These are phyloP conservation scores for Salvia splendens DNA, from an alignment of 257 asterid genomes.

Conservation along the genomic window DNA sequence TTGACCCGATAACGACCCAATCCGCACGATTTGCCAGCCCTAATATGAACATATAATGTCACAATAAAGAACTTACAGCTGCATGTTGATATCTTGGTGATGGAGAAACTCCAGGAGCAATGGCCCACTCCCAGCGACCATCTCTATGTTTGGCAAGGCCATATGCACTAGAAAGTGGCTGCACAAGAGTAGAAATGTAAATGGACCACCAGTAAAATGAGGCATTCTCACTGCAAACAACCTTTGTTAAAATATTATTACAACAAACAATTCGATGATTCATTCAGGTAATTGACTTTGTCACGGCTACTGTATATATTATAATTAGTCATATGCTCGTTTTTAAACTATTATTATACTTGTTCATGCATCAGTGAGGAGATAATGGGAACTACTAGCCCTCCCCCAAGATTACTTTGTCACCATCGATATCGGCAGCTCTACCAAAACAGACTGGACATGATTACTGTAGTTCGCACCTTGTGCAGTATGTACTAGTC, in stretches of 20 bases:
- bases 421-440: background rate
- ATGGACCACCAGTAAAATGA: slow-evolving; percentile 17
- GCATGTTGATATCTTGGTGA: slow-evolving; percentile 99
- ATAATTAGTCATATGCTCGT: background rate
- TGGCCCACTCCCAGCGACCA: slow-evolving; percentile 99
- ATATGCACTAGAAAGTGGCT: slow-evolving; percentile 97
- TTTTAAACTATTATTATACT: slow-evolving; percentile 16
- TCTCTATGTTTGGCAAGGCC: slow-evolving; percentile 99
- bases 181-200: slow-evolving; percentile 35
- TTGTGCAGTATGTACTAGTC: background rate
- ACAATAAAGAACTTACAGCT: slow-evolving; percentile 60
- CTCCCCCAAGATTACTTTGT: background rate
- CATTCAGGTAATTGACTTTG: slow-evolving; percentile 1
- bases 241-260: slow-evolving; percentile 15
- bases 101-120: slow-evolving; percentile 99
- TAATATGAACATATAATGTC: slow-evolving; percentile 12
- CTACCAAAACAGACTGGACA: background rate
- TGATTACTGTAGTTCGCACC: background rate
- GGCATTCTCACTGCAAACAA: slow-evolving; percentile 11
- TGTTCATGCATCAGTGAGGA: slow-evolving; percentile 19
- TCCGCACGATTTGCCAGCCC: no score
- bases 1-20: no score
- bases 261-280: slow-evolving; percentile 10
- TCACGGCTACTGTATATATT: background rate
- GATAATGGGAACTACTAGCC: background rate